Base-by-base conservation (phyloP, 106 monocot genomes). In the Phalaenopsis equestris region DNA sequence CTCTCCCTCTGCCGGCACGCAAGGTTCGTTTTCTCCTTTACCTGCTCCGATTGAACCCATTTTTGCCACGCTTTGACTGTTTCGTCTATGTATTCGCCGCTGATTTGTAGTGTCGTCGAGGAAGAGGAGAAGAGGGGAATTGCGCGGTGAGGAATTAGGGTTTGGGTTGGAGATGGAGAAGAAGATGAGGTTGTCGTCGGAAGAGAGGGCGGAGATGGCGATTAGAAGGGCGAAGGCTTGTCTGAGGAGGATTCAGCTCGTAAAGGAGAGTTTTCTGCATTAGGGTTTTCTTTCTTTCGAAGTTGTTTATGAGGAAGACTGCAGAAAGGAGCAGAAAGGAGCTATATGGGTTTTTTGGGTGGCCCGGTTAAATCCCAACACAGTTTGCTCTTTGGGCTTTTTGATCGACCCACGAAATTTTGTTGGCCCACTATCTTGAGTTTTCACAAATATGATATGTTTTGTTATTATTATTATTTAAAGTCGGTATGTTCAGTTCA, bases 231-330 rank as follows among this genome's bases (percentile, higher is more conserved):
- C 70, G 30, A 39, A 37, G 70, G 70, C 30, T 30, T 70, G 70
- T 12, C 70, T 70, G 3, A 70, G 70, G 70, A 70, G 70, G 70
- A 38, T 70, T 70, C 70, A n/a, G 30, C 30, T 70, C 38, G 16
- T 70, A 3, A 70, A 70, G 70, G 37, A 70, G 70, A 70, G 70
- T 70, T 70, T 70, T 70, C 38, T 70, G 38, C 70, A 2, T 9
- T 70, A 70, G 24, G n/a, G 4, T 7, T 23, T 21, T 21, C 52
- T 52, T 52, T 14, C 12, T 52, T 52, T 12, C 0, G 11, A 0
- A 12, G 8, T 11, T 52, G 52, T 9, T 52, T 11, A 12, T 52
- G 8, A 52, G 52, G 10, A 52, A 12, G 1, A 52, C 12, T 2
- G 14, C 10, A 3, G 52, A 52, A 14, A 10, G 52, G 52, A 52